phyloP scores from a whole-genome alignment of 2,329 filamentous ascomycete species.

The Curvularia verruculosa region DNA sequence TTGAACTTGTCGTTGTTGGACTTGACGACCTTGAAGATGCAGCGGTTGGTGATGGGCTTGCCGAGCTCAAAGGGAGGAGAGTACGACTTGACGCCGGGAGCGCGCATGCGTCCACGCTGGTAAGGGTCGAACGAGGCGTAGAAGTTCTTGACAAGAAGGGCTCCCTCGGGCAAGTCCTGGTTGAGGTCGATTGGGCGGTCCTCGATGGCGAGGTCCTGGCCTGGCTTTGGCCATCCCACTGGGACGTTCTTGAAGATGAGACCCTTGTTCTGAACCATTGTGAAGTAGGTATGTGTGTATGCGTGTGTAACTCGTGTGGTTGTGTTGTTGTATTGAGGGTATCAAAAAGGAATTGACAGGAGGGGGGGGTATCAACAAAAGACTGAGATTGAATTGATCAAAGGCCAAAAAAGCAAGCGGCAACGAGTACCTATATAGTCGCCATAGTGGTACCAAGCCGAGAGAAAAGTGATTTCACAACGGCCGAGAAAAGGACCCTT shows the following conservation, averaged over 20 bases:
- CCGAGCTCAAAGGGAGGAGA: constrained; percentile 65
- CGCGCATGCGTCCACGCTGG: constrained; percentile 79
- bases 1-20: constrained; percentile 68
- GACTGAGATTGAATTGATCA: background rate
- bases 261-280: constrained; percentile 71
- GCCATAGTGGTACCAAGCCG: constrained; percentile 7
- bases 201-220: constrained; percentile 73
- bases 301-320: constrained; percentile 1
- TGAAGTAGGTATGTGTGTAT: constrained; percentile 23
- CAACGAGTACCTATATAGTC: constrained; percentile 20
- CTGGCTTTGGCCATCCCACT: constrained; percentile 68
- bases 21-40: constrained; percentile 72
- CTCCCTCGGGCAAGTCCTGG: constrained; percentile 63
- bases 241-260: constrained; percentile 76
- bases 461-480: constrained; percentile 12
- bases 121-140: constrained; percentile 85
- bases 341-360: background rate
- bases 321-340: no score
- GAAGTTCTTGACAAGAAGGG: constrained; percentile 71
- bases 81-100: constrained; percentile 70
- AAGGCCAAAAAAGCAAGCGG: background rate
- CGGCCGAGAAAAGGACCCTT: constrained; percentile 13
- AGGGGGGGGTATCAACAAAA: constrained; percentile 7
- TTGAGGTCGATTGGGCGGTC: constrained; percentile 70
- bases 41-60: constrained; percentile 68